These are phyloP conservation scores for Beauveria australis DNA, from an alignment of 2,329 filamentous ascomycete genomes.

Conservation along the genomic window DNA sequence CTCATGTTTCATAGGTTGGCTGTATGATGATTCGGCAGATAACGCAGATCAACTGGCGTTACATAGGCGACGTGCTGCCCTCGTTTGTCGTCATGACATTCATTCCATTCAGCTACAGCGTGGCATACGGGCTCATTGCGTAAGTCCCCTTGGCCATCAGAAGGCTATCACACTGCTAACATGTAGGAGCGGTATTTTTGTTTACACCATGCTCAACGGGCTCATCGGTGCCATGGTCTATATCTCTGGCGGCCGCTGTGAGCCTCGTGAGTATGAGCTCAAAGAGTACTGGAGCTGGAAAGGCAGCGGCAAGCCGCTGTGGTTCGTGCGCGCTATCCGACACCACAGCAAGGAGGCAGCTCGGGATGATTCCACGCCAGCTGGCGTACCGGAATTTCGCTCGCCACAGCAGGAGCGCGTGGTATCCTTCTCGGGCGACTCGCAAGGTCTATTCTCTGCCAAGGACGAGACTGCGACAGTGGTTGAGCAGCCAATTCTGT, in stretches of 20 bases:
- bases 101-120: conserved; percentile 73
- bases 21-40: conserved; percentile 73
- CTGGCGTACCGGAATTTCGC: neutral
- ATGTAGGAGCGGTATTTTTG: conserved; percentile 41
- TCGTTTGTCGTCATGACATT: conserved; percentile 68
- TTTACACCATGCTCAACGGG: conserved; percentile 42
- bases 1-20: conserved; percentile 44
- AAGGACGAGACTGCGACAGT: conserved; percentile 18
- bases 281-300: conserved; percentile 51
- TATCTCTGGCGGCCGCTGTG: conserved; percentile 32
- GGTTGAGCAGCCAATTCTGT: conserved; percentile 15
- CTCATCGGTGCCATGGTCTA: conserved; percentile 38
- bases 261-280: conserved; percentile 44
- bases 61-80: conserved; percentile 66
- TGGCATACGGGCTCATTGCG: conserved; percentile 70
- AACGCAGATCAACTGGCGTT: conserved; percentile 67
- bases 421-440: conserved; percentile 9
- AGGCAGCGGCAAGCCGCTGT: conserved; percentile 37
- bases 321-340: conserved; percentile 34
- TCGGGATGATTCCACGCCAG: neutral
- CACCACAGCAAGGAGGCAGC: conserved; percentile 10
- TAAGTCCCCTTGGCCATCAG: conserved; percentile 28
- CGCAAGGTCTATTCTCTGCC: conserved; percentile 15
- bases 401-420: conserved; percentile 9
- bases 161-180: conserved; percentile 9